Base-by-base conservation (phyloP, 192 early-diverging fungal species). In the Backusella tarrabulga region DNA sequence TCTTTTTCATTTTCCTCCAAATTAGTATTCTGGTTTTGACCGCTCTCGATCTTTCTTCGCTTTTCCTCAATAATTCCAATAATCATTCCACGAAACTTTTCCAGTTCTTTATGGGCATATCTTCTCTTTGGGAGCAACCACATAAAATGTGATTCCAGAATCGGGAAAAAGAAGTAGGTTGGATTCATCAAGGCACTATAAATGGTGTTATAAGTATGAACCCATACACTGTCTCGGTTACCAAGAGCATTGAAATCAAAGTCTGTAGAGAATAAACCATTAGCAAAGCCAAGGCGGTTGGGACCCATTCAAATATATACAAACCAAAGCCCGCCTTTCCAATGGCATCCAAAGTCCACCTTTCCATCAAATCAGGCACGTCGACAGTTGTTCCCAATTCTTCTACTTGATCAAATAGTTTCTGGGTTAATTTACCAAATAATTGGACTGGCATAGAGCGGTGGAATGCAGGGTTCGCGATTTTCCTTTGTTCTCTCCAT, bases 401-500 rank as follows among this genome's bases (percentile, higher is more conserved):
- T n/a, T 50, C 46, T 50, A 50, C 17, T n/a, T 50, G 15, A 1
- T 17, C 46, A n/a, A 50, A 50, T n/a, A 50, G 6, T n/a, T 50
- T 50, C n/a, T 50, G 46, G 6, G 68, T 54, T 54, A 77, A 56
- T 9, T 46, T 41, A 6, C 67, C 42, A 15, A 77, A 77, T 19
- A 77, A 29, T 11, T 71, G 26, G 7, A 77, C 68, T 19, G 76
- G 76, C 76, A 77, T 21, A 23, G 76, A 50, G 35, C 76, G 42
- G 34, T 56, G 67, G 15, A 77, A 77, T 1, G 76, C 76, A n/a
- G 76, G 76, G 23, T 77, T 77, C 12, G 68, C 50, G 0, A 77
- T 71, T 54, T 77, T 77, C 21, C 76, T 67, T 70, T 68, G 76
- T 41, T 42, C 32, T 44, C 34, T 77, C 76, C 76, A 77, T 50